Evolutionary conservation across 2,329 filamentous ascomycete genomes (phyloP), one percentile per base, ranked within the genome.

Genomic region (Xylaria sp.): DNA sequence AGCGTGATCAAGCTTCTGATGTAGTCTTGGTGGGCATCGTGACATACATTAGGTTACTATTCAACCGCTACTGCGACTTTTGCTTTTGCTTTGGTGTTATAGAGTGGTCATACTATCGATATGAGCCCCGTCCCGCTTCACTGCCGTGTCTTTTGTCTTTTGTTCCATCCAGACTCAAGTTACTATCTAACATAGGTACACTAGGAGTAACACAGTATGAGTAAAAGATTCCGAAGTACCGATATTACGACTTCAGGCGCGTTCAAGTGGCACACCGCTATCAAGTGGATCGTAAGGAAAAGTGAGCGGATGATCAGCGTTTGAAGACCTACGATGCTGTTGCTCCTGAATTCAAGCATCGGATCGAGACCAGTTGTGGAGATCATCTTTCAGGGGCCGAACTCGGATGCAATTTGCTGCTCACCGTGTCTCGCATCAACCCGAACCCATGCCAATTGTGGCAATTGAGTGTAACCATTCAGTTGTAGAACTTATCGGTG

Each of bases 191-290:
- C 48, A 31, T 17, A 31, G 15, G 13, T 31, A 51, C 26, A 40
- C 5, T 5, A n/a, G 31, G 23, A 17, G 6, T 9, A 15, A 51
- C 15, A 51, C 48, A 28, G 48, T 51, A 31, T 51, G 48, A 51
- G 28, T 51, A 51, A 15, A 31, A 31, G 3, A 31, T 13, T 15
- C 26, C 15, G n/a, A n/a, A 4, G 26, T 15, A n/a, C 48, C 4
- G 15, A 38, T 53, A 65, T 51, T 65, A 23, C 36, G 17, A 59
- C 46, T 59, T 54, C 44, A 33, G 9, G 44, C 40, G 42, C 1
- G 26, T 17, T 59, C 36, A 53, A 46, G 6, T 44, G 46, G 46
- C 44, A 65, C 26, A 53, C 54, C 33, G 42, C 53, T 58, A 49
- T 17, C 31, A 33, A 23, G 51, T 38, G 51, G 48, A 51, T 31